Percentiles rank a stretch among this genome's conserved stretches.
Conservation (phyloP, 805 yeast genomes). For the Wickerhamiella siamensis region DNA sequence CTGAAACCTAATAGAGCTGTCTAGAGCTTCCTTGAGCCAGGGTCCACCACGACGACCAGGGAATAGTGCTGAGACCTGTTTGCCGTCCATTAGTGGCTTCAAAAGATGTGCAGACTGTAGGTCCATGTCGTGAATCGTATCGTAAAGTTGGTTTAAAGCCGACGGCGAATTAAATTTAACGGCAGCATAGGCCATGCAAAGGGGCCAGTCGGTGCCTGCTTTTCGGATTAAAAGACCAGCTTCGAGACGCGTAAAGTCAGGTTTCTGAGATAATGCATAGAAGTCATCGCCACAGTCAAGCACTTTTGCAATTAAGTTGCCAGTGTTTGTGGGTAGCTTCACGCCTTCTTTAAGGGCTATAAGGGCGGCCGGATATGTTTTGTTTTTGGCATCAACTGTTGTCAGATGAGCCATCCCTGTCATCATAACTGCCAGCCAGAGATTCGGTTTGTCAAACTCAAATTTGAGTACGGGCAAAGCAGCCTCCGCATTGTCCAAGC, state of each 20-base stretch:
- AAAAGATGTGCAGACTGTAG: conserved; percentile 34
- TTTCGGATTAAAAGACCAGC: conserved; percentile 46
- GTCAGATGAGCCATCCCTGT: conserved; percentile 18
- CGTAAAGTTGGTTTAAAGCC: conserved; percentile 18
- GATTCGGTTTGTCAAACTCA: conserved; percentile 10
- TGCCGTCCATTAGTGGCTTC: conserved; percentile 62
- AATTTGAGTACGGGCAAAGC: neutral
- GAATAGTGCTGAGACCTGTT: conserved; percentile 38
- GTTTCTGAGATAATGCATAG: conserved; percentile 17
- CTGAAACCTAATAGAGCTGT: conserved; percentile 56
- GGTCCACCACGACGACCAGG: conserved; percentile 59
- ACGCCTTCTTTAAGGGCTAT: conserved; percentile 54
- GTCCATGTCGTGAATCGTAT: conserved; percentile 22
- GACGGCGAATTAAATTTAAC: conserved; percentile 23
- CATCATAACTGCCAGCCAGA: conserved; percentile 39
- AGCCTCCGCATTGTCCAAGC: neutral
- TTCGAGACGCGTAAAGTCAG: conserved; percentile 23
- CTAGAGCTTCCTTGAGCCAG: conserved; percentile 55
- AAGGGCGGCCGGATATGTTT: conserved; percentile 30
- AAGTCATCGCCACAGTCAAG: conserved; percentile 25
- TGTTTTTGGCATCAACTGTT: conserved; percentile 28
- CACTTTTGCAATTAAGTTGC: conserved; percentile 35
- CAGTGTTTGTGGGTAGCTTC: conserved; percentile 44
- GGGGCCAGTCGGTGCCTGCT: conserved; percentile 39
- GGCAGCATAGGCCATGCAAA: conserved; percentile 27